These are phyloP conservation scores for Elaeis oleifera DNA, from an alignment of 202 grass and related monocot species.

Conservation along the genomic window DNA sequence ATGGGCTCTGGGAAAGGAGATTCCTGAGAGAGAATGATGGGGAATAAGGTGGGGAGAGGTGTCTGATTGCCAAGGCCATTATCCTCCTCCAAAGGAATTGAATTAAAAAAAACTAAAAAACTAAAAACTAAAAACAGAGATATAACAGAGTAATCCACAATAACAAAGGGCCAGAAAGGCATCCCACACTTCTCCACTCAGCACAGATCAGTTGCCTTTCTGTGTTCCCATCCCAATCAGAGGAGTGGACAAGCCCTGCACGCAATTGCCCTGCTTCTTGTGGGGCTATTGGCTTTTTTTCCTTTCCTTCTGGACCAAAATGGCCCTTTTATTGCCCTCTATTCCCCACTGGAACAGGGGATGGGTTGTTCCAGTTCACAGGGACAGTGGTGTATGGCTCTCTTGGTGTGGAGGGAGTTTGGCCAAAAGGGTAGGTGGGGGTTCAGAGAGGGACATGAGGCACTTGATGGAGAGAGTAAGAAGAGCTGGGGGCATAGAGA, in stretches of 20 bases:
- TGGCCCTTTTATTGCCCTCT: too few species aligned
- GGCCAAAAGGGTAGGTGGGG: constrained; percentile 10
- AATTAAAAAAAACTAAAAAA: neutral
- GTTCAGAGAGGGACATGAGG: constrained; percentile 6
- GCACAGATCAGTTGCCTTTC: constrained; percentile 12
- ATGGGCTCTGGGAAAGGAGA: constrained; percentile 5
- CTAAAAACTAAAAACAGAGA: neutral
- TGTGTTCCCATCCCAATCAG: constrained; percentile 20
- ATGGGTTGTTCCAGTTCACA: constrained; percentile 27
- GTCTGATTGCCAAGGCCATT: constrained; percentile 13
- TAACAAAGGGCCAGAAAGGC: constrained; percentile 9
- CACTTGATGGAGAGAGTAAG: neutral
- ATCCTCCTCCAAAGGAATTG: neutral
- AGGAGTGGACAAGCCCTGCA: constrained; percentile 50
- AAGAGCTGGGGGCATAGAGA: neutral
- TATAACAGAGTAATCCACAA: constrained; percentile 4
- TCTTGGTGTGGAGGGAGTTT: neutral
- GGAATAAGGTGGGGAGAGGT: neutral
- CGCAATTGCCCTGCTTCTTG: constrained; percentile 48
- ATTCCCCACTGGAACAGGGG: constrained; percentile 10
- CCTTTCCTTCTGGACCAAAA: too few species aligned
- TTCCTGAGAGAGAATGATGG: constrained; percentile 9
- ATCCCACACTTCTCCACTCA: constrained; percentile 6
- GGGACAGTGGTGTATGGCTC: constrained; percentile 19
- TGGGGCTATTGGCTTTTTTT: neutral